Evolutionary conservation across 176 grass and related monocot genomes (phyloP), one percentile per base, ranked within the genome.

Genomic region (Oryza coarctata): DNA sequence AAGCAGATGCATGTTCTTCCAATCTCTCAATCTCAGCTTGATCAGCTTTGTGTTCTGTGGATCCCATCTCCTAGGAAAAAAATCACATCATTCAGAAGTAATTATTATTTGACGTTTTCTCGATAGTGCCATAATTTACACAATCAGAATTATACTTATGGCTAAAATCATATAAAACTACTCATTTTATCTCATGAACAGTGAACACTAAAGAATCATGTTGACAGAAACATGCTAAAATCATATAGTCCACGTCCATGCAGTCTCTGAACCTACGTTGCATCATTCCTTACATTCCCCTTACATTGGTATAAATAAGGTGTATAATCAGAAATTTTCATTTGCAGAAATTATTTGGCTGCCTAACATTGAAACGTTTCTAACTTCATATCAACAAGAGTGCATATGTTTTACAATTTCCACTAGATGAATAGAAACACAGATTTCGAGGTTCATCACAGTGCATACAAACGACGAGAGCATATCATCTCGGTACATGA

Each of bases 1-100:
- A 83, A 82, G 93, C 66, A 80, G 91, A 78, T 44, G 93, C 93
- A 76, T 74, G 85, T 17, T 89, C 91, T 87, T 99, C 93, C 87
- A 99, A 85, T 73, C 87, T 94, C 71, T 95, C 89, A n/a, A 95
- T 75, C 79, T 95, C 90, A 81, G 73, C 55, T 75, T 79, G 40
- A 68, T 95, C 89, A 55, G 35, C 41, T 91, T 87, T 88, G 1
- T 43, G 47, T 83, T 84, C 87, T 49, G 87, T 79, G 61, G 81
- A 28, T 45, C 73, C 87, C 35, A 26, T 74, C 33, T 95, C 96
- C 96, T 95, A 73, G 30, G 73, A 81, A 76, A 45, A n/a, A 45
- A 34, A 73, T 17, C 7, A 5, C 18, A 50, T 63, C 22, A 78
- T 68, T 60, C 57, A 25, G 27, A 9, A 8, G 14, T 52, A 69